Percentiles rank a stretch among this genome's conserved stretches.
Evolutionary conservation across 768 basidiomycete species (phyloP).

Genomic region (Ephemerocybe angulata): DNA sequence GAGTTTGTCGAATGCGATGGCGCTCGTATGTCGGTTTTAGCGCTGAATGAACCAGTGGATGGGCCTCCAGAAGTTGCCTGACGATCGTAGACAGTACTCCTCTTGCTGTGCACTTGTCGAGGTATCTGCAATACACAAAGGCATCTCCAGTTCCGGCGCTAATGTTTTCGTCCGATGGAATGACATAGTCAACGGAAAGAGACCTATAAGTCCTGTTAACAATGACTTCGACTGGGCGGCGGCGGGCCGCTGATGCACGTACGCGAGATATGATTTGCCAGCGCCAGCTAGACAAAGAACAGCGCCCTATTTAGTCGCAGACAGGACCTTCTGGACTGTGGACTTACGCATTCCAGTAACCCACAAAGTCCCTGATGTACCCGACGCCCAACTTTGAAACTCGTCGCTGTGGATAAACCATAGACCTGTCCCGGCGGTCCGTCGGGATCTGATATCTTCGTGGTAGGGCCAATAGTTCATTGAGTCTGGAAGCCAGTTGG

Average conservation of each 20-base stretch:
- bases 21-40: neutral
- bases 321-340: neutral
- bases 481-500: neutral
- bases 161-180: too few species aligned
- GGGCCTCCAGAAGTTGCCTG: neutral
- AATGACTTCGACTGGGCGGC: neutral
- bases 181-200: neutral
- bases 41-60: neutral
- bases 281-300: neutral
- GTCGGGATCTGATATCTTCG: neutral
- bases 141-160: too few species aligned
- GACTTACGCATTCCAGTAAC: neutral
- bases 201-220: neutral
- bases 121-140: neutral
- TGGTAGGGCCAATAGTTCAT: neutral
- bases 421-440: neutral
- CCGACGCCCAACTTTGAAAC: neutral
- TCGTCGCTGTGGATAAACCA: neutral
- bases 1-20: neutral
- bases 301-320: neutral
- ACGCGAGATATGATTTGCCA: neutral
- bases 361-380: neutral
- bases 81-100: neutral
- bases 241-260: neutral
- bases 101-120: neutral